A percentile compares a stretch with the other conserved stretches of the same genome.
phyloP scores from a whole-genome alignment of 139 green algal species.

The Microglena sp. region DNA sequence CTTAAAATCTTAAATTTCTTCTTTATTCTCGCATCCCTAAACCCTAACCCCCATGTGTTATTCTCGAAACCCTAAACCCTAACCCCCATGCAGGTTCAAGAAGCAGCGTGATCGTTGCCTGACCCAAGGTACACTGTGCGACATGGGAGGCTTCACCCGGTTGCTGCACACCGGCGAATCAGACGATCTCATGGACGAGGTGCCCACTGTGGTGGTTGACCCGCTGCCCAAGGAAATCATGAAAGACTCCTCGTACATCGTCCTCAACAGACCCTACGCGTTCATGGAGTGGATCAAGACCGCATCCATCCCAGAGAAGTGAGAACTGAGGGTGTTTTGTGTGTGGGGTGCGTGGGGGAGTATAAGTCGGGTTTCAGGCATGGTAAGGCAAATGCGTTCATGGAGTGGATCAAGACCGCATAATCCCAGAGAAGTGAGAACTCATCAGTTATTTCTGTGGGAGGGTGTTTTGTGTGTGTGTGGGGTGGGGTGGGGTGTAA shows the following conservation, averaged over 20 bases:
- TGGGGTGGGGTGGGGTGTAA: too few species aligned
- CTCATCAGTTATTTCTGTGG: not conserved
- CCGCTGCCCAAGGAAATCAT: slow-evolving; percentile 55
- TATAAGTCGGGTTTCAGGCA: too few species aligned
- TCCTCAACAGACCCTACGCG: slow-evolving; percentile 87
- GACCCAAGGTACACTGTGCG: too few species aligned
- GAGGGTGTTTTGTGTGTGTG: too few species aligned
- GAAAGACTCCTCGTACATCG: slow-evolving; percentile 65
- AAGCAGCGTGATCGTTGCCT: too few species aligned
- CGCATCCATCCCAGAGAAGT: slow-evolving; percentile 10
- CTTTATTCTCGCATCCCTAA: too few species aligned
- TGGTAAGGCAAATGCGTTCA: slow-evolving; percentile 5
- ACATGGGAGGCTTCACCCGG: slow-evolving; percentile 90
- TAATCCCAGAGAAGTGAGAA: slow-evolving; percentile 10
- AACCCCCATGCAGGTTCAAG: slow-evolving; percentile 31
- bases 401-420: slow-evolving; percentile 4
- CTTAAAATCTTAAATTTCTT: too few species aligned
- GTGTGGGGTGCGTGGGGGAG: too few species aligned
- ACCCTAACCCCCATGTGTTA: too few species aligned
- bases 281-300: slow-evolving; percentile 16
- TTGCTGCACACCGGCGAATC: slow-evolving; percentile 77
- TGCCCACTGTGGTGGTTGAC: slow-evolving; percentile 86
- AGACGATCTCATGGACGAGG: slow-evolving; percentile 91
- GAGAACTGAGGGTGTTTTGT: too few species aligned
- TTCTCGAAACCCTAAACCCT: too few species aligned